phyloP scores from a whole-genome alignment of 805 yeast species.

The Barnettozyma vustinii region DNA sequence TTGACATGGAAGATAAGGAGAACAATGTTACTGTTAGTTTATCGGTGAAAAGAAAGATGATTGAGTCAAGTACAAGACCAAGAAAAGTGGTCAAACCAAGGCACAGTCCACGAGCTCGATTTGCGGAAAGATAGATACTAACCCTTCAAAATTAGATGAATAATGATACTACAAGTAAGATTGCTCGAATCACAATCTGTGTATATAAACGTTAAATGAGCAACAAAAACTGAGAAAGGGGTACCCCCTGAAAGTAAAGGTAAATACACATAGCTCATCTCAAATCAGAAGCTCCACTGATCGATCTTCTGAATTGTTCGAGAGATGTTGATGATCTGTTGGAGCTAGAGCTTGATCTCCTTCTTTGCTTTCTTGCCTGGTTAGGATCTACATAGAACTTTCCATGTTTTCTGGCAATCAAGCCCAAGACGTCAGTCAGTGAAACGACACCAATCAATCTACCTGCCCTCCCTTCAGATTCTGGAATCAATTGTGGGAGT shows the following conservation, averaged over 20 bases:
- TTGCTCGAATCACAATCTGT: background rate
- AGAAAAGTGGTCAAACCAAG: background rate
- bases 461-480: conserved; percentile 59
- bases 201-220: background rate
- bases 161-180: background rate
- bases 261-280: conserved; percentile 12
- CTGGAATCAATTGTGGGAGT: conserved; percentile 25
- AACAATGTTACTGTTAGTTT: background rate
- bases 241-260: background rate
- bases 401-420: conserved; percentile 73
- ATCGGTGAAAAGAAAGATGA: conserved; percentile 1
- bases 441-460: conserved; percentile 88
- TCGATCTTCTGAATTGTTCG: conserved; percentile 40
- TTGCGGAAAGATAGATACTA: background rate
- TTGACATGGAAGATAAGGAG: conserved; percentile 12
- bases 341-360: conserved; percentile 43
- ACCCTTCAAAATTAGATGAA: background rate
- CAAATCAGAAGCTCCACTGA: conserved; percentile 31
- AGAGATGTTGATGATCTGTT: conserved; percentile 25
- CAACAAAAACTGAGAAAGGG: background rate
- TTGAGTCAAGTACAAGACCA: background rate
- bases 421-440: conserved; percentile 80
- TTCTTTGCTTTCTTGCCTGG: conserved; percentile 82
- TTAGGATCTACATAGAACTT: conserved; percentile 67
- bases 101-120: background rate